Evolutionary conservation across 768 basidiomycete species (phyloP).

Genomic region (Xerocomus brunneocitrinus): DNA sequence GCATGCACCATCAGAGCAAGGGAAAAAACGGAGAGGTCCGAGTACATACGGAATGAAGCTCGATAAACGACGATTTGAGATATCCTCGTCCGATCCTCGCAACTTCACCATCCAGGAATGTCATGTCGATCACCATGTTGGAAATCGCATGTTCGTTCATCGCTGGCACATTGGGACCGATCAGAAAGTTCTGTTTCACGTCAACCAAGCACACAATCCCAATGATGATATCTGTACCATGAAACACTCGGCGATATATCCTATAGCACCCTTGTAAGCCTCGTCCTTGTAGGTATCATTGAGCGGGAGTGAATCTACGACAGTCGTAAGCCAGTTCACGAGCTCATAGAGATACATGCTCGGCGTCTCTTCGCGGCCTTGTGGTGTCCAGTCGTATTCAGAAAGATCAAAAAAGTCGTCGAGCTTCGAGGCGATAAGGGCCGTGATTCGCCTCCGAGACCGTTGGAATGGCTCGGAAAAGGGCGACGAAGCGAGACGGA

Average conservation of each 20-base stretch:
- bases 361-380: conserved; percentile 63
- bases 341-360: conserved; percentile 95
- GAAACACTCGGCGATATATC: conserved; percentile 80
- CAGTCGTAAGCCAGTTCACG: conserved; percentile 93
- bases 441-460: conserved; percentile 72
- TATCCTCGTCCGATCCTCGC: conserved; percentile 68
- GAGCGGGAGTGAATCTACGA: conserved; percentile 86
- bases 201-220: conserved; percentile 1
- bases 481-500: conserved; percentile 60
- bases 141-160: conserved; percentile 89
- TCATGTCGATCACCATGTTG: conserved; percentile 81
- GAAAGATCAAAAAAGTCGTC: conserved; percentile 95
- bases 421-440: conserved; percentile 84
- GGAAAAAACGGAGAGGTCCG: neutral
- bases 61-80: conserved; percentile 67
- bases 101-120: conserved; percentile 86
- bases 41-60: conserved; percentile 67
- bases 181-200: conserved; percentile 63
- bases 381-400: conserved; percentile 91
- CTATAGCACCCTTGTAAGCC: conserved; percentile 84
- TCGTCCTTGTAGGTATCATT: conserved; percentile 84
- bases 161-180: conserved; percentile 65
- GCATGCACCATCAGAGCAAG: conserved; percentile 7
- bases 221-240: conserved; percentile 54
- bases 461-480: conserved; percentile 67